These are phyloP conservation scores for Fragaria iinumae DNA, from an alignment of 306 rosid species.

Conservation along the genomic window DNA sequence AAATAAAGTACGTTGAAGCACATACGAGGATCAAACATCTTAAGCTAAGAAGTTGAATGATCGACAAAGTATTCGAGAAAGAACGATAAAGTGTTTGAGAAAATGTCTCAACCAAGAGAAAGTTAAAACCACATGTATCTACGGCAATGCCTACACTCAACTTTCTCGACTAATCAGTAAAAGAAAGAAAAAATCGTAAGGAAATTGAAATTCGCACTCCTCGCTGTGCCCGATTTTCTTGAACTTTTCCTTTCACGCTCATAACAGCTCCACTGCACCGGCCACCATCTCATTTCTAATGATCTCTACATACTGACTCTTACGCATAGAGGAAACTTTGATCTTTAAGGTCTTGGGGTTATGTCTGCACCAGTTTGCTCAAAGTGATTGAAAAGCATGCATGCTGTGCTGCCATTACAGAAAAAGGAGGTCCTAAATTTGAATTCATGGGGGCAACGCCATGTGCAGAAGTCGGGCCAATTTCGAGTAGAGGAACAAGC, in stretches of 20 bases:
- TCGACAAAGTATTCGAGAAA: background rate
- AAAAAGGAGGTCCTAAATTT: background rate
- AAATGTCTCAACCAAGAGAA: background rate
- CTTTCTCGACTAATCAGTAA: background rate
- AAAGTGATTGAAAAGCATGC: background rate
- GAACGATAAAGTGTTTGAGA: background rate
- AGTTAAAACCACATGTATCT: background rate
- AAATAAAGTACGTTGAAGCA: background rate
- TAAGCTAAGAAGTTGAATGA: background rate
- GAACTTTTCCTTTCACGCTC: background rate
- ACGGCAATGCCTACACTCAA: background rate
- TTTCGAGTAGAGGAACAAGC: background rate
- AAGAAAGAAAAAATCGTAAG: background rate
- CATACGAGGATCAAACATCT: background rate
- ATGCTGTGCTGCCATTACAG: background rate
- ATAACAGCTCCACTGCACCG: background rate
- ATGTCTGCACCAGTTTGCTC: slow-evolving; percentile 5
- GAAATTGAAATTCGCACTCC: too few species aligned
- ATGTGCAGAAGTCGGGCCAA: background rate
- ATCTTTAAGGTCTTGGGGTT: background rate
- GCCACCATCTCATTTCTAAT: background rate
- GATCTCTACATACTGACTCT: background rate
- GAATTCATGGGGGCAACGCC: slow-evolving; percentile 9
- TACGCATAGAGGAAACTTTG: slow-evolving; percentile 5
- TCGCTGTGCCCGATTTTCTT: background rate